Evolutionary conservation across 2,329 filamentous ascomycete species (phyloP), one percentile per base, ranked within the genome.

Genomic region (Nemania abortiva): DNA sequence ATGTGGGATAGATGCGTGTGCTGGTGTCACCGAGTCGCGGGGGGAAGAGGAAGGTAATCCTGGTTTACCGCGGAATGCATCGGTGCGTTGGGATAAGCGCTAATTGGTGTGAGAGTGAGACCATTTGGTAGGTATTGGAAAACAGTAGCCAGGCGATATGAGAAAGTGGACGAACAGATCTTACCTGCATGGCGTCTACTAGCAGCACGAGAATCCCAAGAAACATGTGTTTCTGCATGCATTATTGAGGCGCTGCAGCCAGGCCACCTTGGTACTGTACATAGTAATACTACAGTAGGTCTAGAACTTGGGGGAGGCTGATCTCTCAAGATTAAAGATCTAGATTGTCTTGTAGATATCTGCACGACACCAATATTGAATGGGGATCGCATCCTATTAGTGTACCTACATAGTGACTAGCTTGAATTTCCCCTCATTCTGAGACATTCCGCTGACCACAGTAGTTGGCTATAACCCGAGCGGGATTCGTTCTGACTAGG

Each of bases 181-280:
- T 15, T 57, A 18, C 15, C 13, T 42, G 62, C 59, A 49, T 59
- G 34, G 42, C 18, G 39, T 27, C 18, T 42, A 42, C 39, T 20
- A 47, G 18, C 31, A 54, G 29, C 20, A 53, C 24, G 37, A 61
- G 50, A 56, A 62, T 29, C 31, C 6, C 34, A 54, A 60, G 13
- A 24, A 42, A n/a, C 20, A 56, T 49, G 39, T 34, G n/a, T 24
- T 60, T 62, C 52, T 37, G 42, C 15, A 56, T 63, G 58, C 58
- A 57, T n/a, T 49, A 15, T 13, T 66, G 52, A 66, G 57, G 52
- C 58, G 27, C 39, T 24, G 34, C 29, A 52, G 6, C 15, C 9
- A 47, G 18, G 18, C 13, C 18, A 45, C 39, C 39, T 15, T 37
- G 6, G 18, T 18, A 6, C 18, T 45, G 42, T 20, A 42, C 37